A percentile compares a stretch with the other conserved stretches of the same genome.
These are phyloP conservation scores for Candida easanensis DNA, from an alignment of 805 yeast genomes.

Conservation along the genomic window DNA sequence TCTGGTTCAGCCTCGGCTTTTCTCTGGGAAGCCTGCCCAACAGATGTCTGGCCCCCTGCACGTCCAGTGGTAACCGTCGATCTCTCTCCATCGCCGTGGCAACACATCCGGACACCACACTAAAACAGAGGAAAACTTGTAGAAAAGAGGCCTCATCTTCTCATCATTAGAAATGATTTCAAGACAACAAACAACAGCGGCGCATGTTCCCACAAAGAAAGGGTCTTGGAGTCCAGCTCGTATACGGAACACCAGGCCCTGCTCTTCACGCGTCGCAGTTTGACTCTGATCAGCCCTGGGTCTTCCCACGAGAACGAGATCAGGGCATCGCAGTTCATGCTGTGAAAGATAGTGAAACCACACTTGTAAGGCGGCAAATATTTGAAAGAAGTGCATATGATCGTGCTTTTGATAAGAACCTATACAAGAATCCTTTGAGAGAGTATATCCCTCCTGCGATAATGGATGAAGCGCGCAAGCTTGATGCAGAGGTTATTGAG, in stretches of 20 bases:
- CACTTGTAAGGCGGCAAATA: conserved; percentile 1
- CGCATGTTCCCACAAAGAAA: conserved; percentile 39
- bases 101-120: neutral
- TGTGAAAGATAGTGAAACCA: conserved; percentile 6
- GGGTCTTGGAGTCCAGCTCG: conserved; percentile 41
- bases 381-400: neutral
- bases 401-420: neutral
- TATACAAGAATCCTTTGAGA: neutral
- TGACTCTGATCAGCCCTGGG: conserved; percentile 23
- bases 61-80: too few relatives aligned
- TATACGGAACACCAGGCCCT: conserved; percentile 41
- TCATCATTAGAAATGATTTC: too few relatives aligned
- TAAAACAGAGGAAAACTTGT: too few relatives aligned
- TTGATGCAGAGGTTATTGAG: neutral
- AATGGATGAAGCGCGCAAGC: conserved; percentile 1
- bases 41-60: too few relatives aligned
- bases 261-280: conserved; percentile 19
- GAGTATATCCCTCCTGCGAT: neutral
- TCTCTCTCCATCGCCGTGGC: too few relatives aligned
- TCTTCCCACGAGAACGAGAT: conserved; percentile 27
- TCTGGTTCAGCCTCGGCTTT: too few relatives aligned
- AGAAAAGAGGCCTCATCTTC: too few relatives aligned
- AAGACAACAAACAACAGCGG: neutral
- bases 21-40: too few relatives aligned
- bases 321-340: conserved; percentile 20